Evolutionary conservation across 1,139 yeast genomes (phyloP), one percentile per base, ranked within the genome.

Genomic region (Saccharomyces hybrid): DNA sequence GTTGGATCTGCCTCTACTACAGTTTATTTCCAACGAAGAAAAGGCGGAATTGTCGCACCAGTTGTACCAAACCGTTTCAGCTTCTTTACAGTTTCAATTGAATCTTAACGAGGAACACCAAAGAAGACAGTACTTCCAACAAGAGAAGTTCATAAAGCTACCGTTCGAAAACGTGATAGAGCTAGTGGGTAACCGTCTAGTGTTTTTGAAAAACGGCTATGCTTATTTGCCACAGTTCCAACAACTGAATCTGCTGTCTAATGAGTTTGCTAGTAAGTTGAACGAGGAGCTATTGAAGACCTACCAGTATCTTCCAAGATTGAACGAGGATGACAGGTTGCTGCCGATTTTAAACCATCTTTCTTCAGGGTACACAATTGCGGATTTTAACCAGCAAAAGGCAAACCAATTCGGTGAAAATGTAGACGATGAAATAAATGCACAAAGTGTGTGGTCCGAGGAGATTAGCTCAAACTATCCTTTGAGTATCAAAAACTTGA

Each of bases 251-350:
- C 72, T 88, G 52, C 74, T 93, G 47, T 75, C 84, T 0, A 76
- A 74, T 47, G 97, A 89, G 68, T 91, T 85, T 67, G 75, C 81
- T 52, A 77, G 76, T n/a, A 74, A 74, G 53, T 75, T 95, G 52
- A 69, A 70, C 3, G 68, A 73, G 8, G 81, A 83, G 42, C 74
- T 93, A 57, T 71, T 83, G 23, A 74, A 77, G 55, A 88, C 98
- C 0, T 86, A 89, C 63, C 87, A 86, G 62, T 79, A 87, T 25
- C 73, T 91, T 53, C 96, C 97, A 2, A 77, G 95, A 19, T 74
- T 93, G 54, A 97, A 90, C 64, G 98, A 93, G 72, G 97, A 91
- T 66, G 96, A 90, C 67, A 77, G 99, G 57, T 72, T 93, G 50
- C 73, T 89, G 48, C 98, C 98, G 0, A 81, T 95, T 29, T 75